phyloP scores from a whole-genome alignment of 176 grass and related monocot species.

The Dendrocalamus sinicus region DNA sequence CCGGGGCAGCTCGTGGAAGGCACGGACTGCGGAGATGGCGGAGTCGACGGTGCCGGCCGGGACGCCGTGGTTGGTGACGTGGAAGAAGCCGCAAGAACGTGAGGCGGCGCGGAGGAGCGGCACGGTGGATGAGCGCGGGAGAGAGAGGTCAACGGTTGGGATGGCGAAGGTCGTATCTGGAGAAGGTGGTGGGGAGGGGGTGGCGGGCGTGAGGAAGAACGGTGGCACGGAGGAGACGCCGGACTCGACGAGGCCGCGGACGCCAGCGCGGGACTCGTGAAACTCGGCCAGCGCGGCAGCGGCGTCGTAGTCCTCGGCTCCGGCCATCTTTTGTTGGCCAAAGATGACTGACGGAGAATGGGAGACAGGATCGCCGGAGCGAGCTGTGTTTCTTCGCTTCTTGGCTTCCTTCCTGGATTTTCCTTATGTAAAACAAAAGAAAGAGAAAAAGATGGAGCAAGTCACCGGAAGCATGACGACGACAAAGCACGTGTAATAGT shows the following conservation, averaged over 20 bases:
- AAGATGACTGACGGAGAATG: no score
- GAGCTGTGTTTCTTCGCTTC: not conserved
- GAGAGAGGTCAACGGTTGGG: slow-evolving; percentile 33
- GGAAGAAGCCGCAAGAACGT: slow-evolving; percentile 54
- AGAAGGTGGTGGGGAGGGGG: no score
- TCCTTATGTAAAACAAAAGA: no score
- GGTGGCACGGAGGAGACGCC: slow-evolving; percentile 33
- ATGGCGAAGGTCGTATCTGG: not conserved
- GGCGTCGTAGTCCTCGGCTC: not conserved
- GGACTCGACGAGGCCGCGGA: slow-evolving; percentile 58
- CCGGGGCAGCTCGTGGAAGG: slow-evolving; percentile 54
- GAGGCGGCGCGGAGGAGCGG: slow-evolving; percentile 47
- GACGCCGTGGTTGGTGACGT: slow-evolving; percentile 51
- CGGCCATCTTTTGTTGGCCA: slow-evolving; percentile 3
- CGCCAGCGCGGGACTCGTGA: slow-evolving; percentile 40
- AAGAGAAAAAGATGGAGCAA: no score
- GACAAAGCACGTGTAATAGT: no score
- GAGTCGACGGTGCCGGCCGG: slow-evolving; percentile 9
- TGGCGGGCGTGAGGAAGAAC: not conserved
- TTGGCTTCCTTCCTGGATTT: no score
- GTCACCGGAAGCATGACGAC: no score
- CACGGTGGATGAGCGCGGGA: slow-evolving; percentile 1
- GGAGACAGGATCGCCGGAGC: not conserved
- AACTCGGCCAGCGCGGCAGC: slow-evolving; percentile 9
- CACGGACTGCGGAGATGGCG: slow-evolving; percentile 38